Evolutionary conservation across 805 yeast species (phyloP), one percentile per base, ranked within the genome.

Genomic region (Monosporozyma aerobia): DNA sequence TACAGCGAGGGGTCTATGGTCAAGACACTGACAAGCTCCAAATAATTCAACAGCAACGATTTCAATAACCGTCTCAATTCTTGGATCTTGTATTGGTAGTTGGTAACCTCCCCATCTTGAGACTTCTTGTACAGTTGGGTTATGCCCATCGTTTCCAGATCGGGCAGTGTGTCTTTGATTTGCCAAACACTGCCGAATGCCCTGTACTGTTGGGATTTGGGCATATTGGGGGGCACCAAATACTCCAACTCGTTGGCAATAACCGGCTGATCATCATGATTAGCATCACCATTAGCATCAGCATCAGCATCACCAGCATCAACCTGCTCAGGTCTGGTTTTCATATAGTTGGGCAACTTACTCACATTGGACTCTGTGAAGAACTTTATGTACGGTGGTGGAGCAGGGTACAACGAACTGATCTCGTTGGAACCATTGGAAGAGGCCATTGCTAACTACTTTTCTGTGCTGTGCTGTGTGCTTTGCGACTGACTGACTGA

Each of bases 171-270:
- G 64, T 92, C 96, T 33, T 77, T 65, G 16, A 74, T 71, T 56
- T 86, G 84, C 99, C 99, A 92, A 16, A 88, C 72, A 57, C 85
- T 86, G 5, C 99, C 99, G 69, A 90, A 94, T 0, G 92, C 87
- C 47, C 96, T 71, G 65, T 92, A 92, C 32, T 81, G 79, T 8
- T 77, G 76, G 5, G 79, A 77, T n/a, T 68, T 63, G 1, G 94
- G 94, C 48, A 75, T 75, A 14, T 63, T 59, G 0, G 95, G 95
- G 0, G 92, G 92, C 13, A 78, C 67, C 22, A 85, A 69, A 56
- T 81, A 82, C 60, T 77, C 74, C 40, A 85, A 65, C 44, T 56
- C 63, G 22, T 54, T 54, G 2, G 40, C 41, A 5, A 57, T 53
- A 10, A 23, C 25, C 7, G 25, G 16, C 3, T 43, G 16, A 10